A percentile compares a stretch with the other conserved stretches of the same genome.
Evolutionary conservation across 2,329 filamentous ascomycete genomes (phyloP).

Genomic region (Cytospora leucostoma): DNA sequence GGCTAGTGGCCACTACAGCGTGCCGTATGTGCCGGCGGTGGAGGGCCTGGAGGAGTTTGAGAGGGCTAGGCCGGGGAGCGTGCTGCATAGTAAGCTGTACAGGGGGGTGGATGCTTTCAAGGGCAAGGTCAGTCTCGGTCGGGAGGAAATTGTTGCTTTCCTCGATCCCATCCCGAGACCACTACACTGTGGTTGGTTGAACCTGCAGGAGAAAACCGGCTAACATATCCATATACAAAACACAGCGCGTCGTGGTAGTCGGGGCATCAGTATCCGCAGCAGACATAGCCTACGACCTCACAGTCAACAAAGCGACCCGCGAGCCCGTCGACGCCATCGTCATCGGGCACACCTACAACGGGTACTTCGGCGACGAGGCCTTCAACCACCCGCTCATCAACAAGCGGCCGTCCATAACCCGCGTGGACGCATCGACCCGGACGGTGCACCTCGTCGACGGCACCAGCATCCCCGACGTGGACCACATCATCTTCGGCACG

Average conservation of each 20-base stretch:
- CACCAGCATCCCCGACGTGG: slow-evolving; percentile 52
- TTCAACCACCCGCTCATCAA: slow-evolving; percentile 33
- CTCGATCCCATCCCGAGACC: too few species aligned
- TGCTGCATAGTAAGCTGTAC: slow-evolving; percentile 58
- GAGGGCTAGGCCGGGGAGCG: slow-evolving; percentile 47
- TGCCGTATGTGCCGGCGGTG: slow-evolving; percentile 55
- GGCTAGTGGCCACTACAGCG: slow-evolving; percentile 58
- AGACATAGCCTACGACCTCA: slow-evolving; percentile 49
- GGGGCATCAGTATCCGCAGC: slow-evolving; percentile 66
- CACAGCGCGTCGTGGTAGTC: slow-evolving; percentile 59
- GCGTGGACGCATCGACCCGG: slow-evolving; percentile 28
- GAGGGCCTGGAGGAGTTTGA: slow-evolving; percentile 52
- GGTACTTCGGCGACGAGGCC: slow-evolving; percentile 35
- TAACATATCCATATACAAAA: not conserved
- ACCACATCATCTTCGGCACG: slow-evolving; percentile 66
- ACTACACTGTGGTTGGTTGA: not conserved
- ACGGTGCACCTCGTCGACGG: slow-evolving; percentile 60
- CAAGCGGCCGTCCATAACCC: slow-evolving; percentile 24
- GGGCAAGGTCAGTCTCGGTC: slow-evolving; percentile 43
- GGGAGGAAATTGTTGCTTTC: not conserved
- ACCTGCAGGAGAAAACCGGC: not conserved
- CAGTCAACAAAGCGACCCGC: slow-evolving; percentile 25
- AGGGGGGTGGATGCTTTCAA: slow-evolving; percentile 47
- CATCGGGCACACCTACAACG: slow-evolving; percentile 33
- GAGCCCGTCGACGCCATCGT: slow-evolving; percentile 33